phyloP scores from a whole-genome alignment of 306 rosid genomes.

The Lupinus albus region DNA sequence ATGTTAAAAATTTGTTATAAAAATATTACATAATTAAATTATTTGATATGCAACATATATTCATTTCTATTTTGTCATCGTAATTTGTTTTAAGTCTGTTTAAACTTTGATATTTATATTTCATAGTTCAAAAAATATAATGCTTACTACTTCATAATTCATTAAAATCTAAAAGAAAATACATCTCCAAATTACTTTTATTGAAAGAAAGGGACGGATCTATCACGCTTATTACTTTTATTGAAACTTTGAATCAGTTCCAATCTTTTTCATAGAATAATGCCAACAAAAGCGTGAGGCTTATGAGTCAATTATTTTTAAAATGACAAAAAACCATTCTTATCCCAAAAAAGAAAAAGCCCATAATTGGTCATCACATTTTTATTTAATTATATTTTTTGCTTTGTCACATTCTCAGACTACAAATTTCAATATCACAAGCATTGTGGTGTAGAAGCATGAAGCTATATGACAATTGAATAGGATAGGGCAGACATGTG shows the following conservation, averaged over 20 bases:
- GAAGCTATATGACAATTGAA: background rate
- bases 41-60: too few species aligned
- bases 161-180: too few species aligned
- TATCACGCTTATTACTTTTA: slow-evolving; percentile 5
- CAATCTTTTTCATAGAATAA: background rate
- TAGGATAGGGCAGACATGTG: background rate
- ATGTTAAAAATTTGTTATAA: too few species aligned
- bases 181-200: too few species aligned
- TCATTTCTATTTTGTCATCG: too few species aligned
- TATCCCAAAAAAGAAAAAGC: too few species aligned
- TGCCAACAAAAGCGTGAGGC: background rate
- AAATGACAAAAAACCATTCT: background rate
- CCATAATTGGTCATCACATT: background rate
- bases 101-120: too few species aligned
- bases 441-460: background rate
- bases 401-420: background rate
- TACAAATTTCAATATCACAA: background rate
- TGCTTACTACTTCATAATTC: too few species aligned
- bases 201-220: slow-evolving; percentile 26
- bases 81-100: too few species aligned
- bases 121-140: too few species aligned
- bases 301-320: background rate
- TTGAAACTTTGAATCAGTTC: background rate
- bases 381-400: background rate
- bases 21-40: too few species aligned